Base-by-base conservation (phyloP, 176 grass and related monocot species). In the Carex scoparia region DNA sequence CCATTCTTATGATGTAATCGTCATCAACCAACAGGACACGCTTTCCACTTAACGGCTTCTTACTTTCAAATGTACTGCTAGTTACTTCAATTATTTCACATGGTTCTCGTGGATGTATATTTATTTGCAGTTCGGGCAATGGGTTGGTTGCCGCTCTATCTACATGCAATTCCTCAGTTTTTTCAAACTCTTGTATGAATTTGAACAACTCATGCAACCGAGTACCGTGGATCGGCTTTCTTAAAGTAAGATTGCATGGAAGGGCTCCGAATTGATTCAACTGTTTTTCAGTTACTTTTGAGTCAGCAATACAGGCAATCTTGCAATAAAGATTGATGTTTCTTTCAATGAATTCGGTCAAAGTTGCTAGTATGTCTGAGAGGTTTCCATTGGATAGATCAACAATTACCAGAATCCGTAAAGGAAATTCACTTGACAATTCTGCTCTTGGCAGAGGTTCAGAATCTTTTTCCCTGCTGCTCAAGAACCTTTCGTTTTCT, bases 151-250 rank as follows among this genome's bases (percentile, higher is more conserved):
- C 40, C 54, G 1, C 7, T 70, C 75, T 57, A 49, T 44, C 13
- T 13, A 32, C 35, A 83, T 23, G 14, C 13, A 33, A 61, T 79
- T 79, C 79, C 18, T 55, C 33, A 60, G 14, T 81, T 81, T 23
- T 81, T 28, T 49, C 31, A 31, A 87, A 54, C 40, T 87, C 65
- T 80, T 87, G 85, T 58, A 87, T 27, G 70, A 90, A 51, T 80
- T 48, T 71, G 65, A 81, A 46, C 59, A 90, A 65, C 5, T 64
- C 48, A 5, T 78, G 79, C 12, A 97, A 46, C 31, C 90, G 90
- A 61, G 94, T 90, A 27, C 92, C 89, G 19, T 94, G 94, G 73
- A 94, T 79, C 1, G 94, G 94, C 31, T 97, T 97, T 59, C 86
- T 87, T 61, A 94, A 53, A 53, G 86, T 60, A 62, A 92, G 76